Evolutionary conservation across 441 rosid genomes (phyloP).

Genomic region (Raphanus hybrid): DNA sequence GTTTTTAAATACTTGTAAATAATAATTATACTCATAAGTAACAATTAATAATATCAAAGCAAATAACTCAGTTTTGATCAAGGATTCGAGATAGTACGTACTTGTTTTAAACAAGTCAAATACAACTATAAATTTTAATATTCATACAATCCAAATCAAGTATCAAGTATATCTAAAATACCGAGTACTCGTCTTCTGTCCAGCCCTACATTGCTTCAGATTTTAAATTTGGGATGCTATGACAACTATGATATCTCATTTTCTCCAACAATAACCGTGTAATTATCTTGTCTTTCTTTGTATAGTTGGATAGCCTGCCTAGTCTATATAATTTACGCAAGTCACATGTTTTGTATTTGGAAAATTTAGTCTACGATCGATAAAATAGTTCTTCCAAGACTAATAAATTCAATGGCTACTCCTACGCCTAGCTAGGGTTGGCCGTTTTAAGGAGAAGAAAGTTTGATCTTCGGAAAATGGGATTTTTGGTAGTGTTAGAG

Average conservation of each 20-base stretch:
- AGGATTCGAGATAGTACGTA: too few relatives aligned
- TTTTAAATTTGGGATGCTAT: neutral
- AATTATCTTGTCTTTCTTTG: neutral
- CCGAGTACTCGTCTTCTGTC: too few relatives aligned
- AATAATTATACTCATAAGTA: too few relatives aligned
- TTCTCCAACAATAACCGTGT: neutral
- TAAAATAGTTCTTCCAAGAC: neutral
- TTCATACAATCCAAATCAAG: too few relatives aligned
- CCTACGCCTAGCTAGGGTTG: slow-evolving; percentile 1
- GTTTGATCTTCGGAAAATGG: neutral
- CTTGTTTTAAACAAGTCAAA: too few relatives aligned
- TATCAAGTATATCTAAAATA: too few relatives aligned
- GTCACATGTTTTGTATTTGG: neutral
- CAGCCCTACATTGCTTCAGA: neutral
- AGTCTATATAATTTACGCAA: neutral
- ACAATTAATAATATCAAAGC: too few relatives aligned
- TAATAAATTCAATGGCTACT: neutral
- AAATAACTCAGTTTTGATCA: too few relatives aligned
- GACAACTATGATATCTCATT: neutral
- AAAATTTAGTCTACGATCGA: neutral
- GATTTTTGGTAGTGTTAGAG: neutral
- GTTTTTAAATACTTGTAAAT: too few relatives aligned
- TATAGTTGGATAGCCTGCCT: neutral
- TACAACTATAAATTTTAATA: too few relatives aligned
- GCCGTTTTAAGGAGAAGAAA: neutral